These are phyloP conservation scores for Tetradesmus lagerheimii DNA, from an alignment of 139 green algal species.

Conservation along the genomic window DNA sequence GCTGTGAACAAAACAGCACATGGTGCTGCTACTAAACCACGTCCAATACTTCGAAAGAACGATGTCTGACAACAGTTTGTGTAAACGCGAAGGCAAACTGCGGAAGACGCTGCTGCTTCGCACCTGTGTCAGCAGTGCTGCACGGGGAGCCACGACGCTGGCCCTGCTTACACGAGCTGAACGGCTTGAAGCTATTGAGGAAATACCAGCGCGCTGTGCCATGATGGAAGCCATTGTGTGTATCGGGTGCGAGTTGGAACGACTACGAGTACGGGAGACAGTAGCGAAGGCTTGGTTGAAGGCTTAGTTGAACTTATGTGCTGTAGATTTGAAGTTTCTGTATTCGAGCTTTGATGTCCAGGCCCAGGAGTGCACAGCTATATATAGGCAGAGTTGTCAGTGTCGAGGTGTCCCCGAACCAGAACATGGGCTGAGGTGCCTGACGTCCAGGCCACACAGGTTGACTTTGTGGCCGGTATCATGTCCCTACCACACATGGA, in stretches of 20 bases:
- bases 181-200: background rate
- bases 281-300: background rate
- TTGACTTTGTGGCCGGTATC: background rate
- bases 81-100: no score
- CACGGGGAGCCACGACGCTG: conserved; percentile 9
- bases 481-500: background rate
- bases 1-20: background rate
- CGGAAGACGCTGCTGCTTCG: background rate
- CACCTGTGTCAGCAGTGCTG: background rate
- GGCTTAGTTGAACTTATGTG: background rate
- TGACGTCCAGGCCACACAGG: background rate
- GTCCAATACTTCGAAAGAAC: no score
- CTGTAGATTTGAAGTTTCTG: no score
- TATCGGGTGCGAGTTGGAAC: background rate
- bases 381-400: background rate
- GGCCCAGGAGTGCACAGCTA: no score
- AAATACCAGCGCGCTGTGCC: background rate
- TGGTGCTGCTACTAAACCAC: no score
- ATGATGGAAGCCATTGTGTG: background rate
- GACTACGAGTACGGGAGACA: background rate
- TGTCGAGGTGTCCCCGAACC: background rate
- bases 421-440: background rate
- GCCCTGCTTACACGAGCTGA: background rate
- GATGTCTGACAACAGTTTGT: no score
- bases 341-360: no score